A percentile compares a stretch with the other conserved stretches of the same genome.
These are phyloP conservation scores for Boletus rubroflammeus DNA, from an alignment of 768 basidiomycete genomes.

Conservation along the genomic window DNA sequence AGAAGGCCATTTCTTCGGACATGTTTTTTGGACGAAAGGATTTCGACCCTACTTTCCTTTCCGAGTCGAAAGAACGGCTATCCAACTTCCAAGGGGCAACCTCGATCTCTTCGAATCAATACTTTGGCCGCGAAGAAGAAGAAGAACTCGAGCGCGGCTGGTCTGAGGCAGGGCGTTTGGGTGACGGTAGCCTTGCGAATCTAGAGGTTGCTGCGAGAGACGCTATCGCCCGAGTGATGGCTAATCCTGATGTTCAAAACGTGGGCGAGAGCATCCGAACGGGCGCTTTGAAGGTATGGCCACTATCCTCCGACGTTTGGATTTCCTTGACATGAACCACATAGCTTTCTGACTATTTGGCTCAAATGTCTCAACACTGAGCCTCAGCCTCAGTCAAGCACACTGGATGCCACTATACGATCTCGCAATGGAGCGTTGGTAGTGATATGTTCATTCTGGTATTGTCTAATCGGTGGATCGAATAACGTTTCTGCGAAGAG, in stretches of 20 bases:
- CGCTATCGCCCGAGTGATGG: slow-evolving; percentile 64
- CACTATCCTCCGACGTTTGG: neutral
- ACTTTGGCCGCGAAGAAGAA: slow-evolving; percentile 93
- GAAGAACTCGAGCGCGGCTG: slow-evolving; percentile 40
- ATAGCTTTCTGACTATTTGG: slow-evolving; percentile 64
- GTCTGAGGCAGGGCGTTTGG: slow-evolving; percentile 53
- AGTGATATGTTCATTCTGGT: slow-evolving; percentile 3
- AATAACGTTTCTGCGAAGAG: neutral
- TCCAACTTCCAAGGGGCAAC: slow-evolving; percentile 87
- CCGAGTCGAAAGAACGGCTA: slow-evolving; percentile 80
- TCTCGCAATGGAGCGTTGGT: neutral
- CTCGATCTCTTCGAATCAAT: slow-evolving; percentile 91
- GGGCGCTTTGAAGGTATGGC: slow-evolving; percentile 76
- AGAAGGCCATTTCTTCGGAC: slow-evolving; percentile 97
- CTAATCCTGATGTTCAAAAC: slow-evolving; percentile 87
- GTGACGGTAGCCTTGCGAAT: slow-evolving; percentile 50
- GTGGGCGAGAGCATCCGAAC: slow-evolving; percentile 72
- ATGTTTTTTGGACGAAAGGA: slow-evolving; percentile 92
- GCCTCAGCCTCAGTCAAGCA: neutral
- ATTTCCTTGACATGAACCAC: neutral
- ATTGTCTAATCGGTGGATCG: slow-evolving; percentile 15
- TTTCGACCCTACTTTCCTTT: slow-evolving; percentile 69
- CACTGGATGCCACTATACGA: neutral
- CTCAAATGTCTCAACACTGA: slow-evolving; percentile 57
- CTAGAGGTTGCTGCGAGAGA: slow-evolving; percentile 70